These are phyloP conservation scores for Cucurbita maxima DNA, from an alignment of 306 rosid species.

Conservation along the genomic window DNA sequence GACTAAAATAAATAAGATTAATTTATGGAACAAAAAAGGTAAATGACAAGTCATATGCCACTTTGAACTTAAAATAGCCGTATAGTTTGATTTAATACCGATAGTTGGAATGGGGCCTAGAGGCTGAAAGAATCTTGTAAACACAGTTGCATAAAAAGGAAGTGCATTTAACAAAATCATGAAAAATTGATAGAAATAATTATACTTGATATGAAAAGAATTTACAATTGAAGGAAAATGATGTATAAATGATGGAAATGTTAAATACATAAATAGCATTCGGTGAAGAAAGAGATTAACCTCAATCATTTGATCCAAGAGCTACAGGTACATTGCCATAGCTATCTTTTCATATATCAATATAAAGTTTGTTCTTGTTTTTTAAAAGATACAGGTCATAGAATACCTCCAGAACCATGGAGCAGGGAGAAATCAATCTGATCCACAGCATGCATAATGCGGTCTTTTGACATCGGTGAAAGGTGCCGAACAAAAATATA, in stretches of 20 bases:
- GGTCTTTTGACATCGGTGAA: conserved; percentile 38
- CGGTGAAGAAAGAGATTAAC: neutral
- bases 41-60: neutral
- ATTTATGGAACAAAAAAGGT: neutral
- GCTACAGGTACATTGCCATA: neutral
- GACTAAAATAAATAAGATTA: neutral
- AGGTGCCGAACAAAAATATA: conserved; percentile 66
- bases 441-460: conserved; percentile 52
- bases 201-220: neutral
- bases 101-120: neutral
- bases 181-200: neutral
- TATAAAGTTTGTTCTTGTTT: neutral
- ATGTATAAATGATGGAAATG: neutral
- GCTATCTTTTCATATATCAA: neutral
- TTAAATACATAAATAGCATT: neutral
- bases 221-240: neutral
- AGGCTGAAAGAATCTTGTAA: neutral
- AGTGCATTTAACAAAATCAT: neutral
- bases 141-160: neutral
- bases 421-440: conserved; percentile 91
- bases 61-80: neutral
- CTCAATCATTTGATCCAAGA: neutral
- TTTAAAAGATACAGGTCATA: neutral
- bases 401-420: conserved; percentile 49
- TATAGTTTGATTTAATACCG: neutral